Percentiles rank a stretch among this genome's conserved stretches.
These are phyloP conservation scores for Harringtonia lauricola DNA, from an alignment of 2,329 filamentous ascomycete genomes.

Conservation along the genomic window DNA sequence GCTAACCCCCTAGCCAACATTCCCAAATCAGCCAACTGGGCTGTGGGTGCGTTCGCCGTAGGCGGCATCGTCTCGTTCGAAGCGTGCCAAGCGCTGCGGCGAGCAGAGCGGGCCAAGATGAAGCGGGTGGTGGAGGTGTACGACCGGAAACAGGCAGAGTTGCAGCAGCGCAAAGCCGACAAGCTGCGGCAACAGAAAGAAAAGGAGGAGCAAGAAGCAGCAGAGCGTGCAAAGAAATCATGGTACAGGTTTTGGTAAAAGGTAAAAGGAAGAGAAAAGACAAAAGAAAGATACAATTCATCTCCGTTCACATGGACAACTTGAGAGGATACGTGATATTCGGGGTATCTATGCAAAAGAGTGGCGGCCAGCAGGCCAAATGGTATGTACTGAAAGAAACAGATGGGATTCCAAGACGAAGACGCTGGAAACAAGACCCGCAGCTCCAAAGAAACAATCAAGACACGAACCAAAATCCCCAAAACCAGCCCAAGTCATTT, in stretches of 20 bases:
- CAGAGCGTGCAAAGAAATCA: slow-evolving; percentile 20
- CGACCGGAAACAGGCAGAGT: slow-evolving; percentile 57
- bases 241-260: slow-evolving; percentile 48
- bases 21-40: slow-evolving; percentile 69
- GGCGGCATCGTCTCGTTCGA: slow-evolving; percentile 67
- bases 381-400: too few species aligned
- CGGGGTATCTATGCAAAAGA: too few species aligned
- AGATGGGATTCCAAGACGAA: too few species aligned
- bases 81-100: slow-evolving; percentile 66
- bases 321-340: too few species aligned
- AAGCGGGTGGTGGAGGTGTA: slow-evolving; percentile 76
- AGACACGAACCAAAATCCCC: too few species aligned
- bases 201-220: slow-evolving; percentile 20
- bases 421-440: too few species aligned
- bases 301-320: too few species aligned
- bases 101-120: slow-evolving; percentile 72
- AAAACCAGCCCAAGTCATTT: too few species aligned
- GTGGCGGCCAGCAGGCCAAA: too few species aligned
- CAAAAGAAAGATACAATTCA: not conserved
- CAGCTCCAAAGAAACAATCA: too few species aligned
- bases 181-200: slow-evolving; percentile 21
- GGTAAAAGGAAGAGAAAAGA: slow-evolving; percentile 2
- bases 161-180: slow-evolving; percentile 38
- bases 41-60: slow-evolving; percentile 64
- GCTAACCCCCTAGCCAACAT: slow-evolving; percentile 35